phyloP scores from a whole-genome alignment of 2,329 filamentous ascomycete genomes.

The Fusarium brevicatenulatum region DNA sequence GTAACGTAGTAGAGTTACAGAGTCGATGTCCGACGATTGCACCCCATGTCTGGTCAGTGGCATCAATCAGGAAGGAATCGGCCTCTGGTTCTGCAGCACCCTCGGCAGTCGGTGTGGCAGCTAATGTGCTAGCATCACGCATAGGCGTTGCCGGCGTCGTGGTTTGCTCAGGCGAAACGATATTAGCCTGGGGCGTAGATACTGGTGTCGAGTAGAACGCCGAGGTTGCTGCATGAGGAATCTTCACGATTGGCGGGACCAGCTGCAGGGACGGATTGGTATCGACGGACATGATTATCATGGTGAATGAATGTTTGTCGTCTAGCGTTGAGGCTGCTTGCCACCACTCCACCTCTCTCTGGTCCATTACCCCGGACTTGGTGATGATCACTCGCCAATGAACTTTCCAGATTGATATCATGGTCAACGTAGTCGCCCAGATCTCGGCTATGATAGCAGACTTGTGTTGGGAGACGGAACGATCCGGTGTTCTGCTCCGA shows the following conservation, averaged over 20 bases:
- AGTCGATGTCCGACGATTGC: conserved; percentile 74
- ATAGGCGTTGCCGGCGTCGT: conserved; percentile 62
- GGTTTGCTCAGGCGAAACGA: conserved; percentile 70
- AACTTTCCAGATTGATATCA: conserved; percentile 75
- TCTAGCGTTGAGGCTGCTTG: conserved; percentile 63
- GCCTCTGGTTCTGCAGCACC: conserved; percentile 54
- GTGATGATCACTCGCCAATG: conserved; percentile 82
- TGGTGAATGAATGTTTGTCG: conserved; percentile 59
- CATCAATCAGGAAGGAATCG: conserved; percentile 76
- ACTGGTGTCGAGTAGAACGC: conserved; percentile 70
- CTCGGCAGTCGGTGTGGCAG: conserved; percentile 59
- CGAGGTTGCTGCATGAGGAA: conserved; percentile 57
- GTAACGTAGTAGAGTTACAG: conserved; percentile 66
- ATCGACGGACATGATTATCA: conserved; percentile 73
- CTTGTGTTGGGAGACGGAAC: conserved; percentile 57
- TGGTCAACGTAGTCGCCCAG: conserved; percentile 80
- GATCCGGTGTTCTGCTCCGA: conserved; percentile 62
- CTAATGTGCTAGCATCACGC: conserved; percentile 50
- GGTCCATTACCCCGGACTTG: conserved; percentile 75
- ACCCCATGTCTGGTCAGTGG: conserved; percentile 80
- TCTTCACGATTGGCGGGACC: conserved; percentile 63
- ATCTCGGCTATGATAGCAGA: conserved; percentile 76
- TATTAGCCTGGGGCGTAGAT: conserved; percentile 71
- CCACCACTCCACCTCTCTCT: conserved; percentile 72
- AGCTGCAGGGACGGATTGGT: conserved; percentile 72